Base-by-base conservation (phyloP, 805 yeast species). In the Wickerhamiella shivajii region DNA sequence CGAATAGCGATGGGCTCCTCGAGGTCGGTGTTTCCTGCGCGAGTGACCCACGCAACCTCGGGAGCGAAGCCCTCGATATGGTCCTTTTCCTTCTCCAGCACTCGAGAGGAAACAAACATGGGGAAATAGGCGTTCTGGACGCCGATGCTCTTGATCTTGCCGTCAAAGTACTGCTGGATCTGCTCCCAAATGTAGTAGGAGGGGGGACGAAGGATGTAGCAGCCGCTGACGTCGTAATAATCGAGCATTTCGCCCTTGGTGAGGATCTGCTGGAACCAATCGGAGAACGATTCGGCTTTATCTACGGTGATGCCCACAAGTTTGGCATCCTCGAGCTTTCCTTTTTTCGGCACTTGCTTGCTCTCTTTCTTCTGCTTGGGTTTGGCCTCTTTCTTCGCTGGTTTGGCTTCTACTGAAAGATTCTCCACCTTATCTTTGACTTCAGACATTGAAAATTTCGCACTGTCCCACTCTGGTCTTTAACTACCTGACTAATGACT, bases 41-140 rank as follows among this genome's bases (percentile, higher is more conserved):
- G 74, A 37, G 99, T 90, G 46, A 90, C 98, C 99, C 99, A 90
- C 17, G 99, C 99, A 37, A 90, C 99, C 61, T 90, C 99, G 17
- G 99, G 98, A 29, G 99, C 98, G 57, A 90, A 90, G 28, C 99
- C 99, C 61, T 90, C 98, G 48, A 90, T 73, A 56, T 90, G 99
- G 55, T 90, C 99, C 62, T 90, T 90, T 66, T 90, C 99, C 63
- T 76, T 83, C 63, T 92, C 97, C 50, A 90, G 66, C 15, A 92
- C 98, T 47, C 74, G 71, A 29, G 80, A 66, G 7, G 96, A 84
- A 32, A 90, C 97, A 53, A 90, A 90, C 96, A 90, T 81, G 44
- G 99, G 99, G 78, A 90, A 90, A 59, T 87, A 87, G 17, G 96
- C 77, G 60, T 90, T 90, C 51, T 76, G 73, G 39, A 92, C 98